Evolutionary conservation across 2,329 filamentous ascomycete species (phyloP).

Genomic region (Paraphoma chrysanthemicola): DNA sequence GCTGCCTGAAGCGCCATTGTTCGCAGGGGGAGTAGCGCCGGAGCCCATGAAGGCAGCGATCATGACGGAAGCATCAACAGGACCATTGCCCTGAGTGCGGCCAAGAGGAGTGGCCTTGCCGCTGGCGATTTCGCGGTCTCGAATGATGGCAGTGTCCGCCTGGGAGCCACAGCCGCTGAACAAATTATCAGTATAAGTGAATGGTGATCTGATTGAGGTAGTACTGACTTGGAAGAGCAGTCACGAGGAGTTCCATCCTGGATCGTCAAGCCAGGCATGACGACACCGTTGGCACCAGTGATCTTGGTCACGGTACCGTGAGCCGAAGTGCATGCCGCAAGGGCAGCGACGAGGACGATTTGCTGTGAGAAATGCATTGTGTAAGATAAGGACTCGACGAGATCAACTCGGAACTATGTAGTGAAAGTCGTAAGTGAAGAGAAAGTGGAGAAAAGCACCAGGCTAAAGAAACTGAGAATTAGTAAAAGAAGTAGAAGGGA

Average conservation of each 20-base stretch:
- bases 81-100: conserved; percentile 67
- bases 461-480: conserved; percentile 19
- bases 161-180: conserved; percentile 64
- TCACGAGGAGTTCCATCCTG: conserved; percentile 72
- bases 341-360: conserved; percentile 29
- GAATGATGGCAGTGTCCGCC: conserved; percentile 73
- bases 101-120: conserved; percentile 65
- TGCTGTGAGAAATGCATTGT: conserved; percentile 38
- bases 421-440: conserved; percentile 3
- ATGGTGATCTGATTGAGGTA: too few species aligned
- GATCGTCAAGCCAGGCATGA: conserved; percentile 68
- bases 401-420: conserved; percentile 20
- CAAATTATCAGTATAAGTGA: conserved; percentile 16
- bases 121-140: conserved; percentile 64
- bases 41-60: conserved; percentile 66
- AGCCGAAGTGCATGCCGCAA: conserved; percentile 56
- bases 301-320: conserved; percentile 66
- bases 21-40: conserved; percentile 35
- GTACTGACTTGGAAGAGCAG: conserved; percentile 58
- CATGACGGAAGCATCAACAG: conserved; percentile 65
- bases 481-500: conserved; percentile 9
- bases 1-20: conserved; percentile 37
- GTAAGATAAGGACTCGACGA: conserved; percentile 9
- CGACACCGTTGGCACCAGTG: conserved; percentile 66
- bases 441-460: conserved; percentile 23